These are phyloP conservation scores for Hermanozyma aechmeae DNA, from an alignment of 805 yeast species.

Conservation along the genomic window DNA sequence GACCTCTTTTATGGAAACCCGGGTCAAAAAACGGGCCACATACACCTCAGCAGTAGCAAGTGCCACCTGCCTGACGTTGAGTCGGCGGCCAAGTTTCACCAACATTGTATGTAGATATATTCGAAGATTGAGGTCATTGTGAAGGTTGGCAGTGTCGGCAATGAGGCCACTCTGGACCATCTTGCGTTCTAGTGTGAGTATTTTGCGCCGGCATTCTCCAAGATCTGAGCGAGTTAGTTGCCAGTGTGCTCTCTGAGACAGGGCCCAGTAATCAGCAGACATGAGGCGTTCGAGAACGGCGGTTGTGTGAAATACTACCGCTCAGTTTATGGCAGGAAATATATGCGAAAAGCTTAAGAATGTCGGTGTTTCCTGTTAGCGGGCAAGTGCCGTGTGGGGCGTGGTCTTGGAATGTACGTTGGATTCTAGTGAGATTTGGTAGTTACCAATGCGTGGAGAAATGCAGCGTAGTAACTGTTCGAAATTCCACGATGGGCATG, in stretches of 20 bases:
- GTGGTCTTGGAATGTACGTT: too few species aligned
- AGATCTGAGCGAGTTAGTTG: slow-evolving; percentile 62
- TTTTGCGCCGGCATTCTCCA: slow-evolving; percentile 33
- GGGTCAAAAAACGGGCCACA: slow-evolving; percentile 64
- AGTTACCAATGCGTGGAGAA: too few species aligned
- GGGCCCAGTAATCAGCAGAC: slow-evolving; percentile 87
- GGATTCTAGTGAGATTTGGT: too few species aligned
- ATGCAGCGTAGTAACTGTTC: too few species aligned
- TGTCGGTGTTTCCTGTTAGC: too few species aligned
- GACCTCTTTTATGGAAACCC: slow-evolving; percentile 68
- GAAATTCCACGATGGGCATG: too few species aligned
- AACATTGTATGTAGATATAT: slow-evolving; percentile 72
- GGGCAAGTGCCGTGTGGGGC: too few species aligned
- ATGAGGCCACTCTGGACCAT: slow-evolving; percentile 35
- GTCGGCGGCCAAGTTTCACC: slow-evolving; percentile 67
- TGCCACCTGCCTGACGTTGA: slow-evolving; percentile 74
- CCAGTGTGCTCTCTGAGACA: slow-evolving; percentile 78
- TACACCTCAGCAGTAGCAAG: slow-evolving; percentile 86
- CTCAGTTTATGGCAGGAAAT: too few species aligned
- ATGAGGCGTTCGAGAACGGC: too few species aligned
- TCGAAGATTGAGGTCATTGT: slow-evolving; percentile 53
- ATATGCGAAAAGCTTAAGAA: too few species aligned
- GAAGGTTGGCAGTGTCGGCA: slow-evolving; percentile 34
- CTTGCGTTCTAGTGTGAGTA: slow-evolving; percentile 29
- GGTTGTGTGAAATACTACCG: too few species aligned